A percentile compares a stretch with the other conserved stretches of the same genome.
These are phyloP conservation scores for Phaeophleospora eucalypticola DNA, from an alignment of 2,329 filamentous ascomycete genomes.

Conservation along the genomic window DNA sequence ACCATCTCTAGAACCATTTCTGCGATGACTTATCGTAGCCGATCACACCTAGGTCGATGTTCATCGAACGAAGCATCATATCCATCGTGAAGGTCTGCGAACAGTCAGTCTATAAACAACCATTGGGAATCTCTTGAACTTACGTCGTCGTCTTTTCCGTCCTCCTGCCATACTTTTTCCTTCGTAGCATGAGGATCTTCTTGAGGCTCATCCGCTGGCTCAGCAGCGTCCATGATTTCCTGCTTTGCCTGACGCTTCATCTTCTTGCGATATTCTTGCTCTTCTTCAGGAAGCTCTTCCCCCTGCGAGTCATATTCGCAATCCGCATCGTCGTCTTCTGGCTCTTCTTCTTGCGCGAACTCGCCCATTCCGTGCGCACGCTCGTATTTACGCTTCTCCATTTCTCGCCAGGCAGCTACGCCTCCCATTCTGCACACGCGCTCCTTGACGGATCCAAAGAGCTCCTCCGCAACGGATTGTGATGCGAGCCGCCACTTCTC, in stretches of 20 bases:
- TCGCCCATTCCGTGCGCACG: slow-evolving; percentile 27
- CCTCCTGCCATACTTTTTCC: slow-evolving; percentile 28
- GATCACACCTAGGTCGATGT: slow-evolving; percentile 60
- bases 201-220: slow-evolving; percentile 29
- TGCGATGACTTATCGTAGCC: slow-evolving; percentile 58
- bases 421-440: slow-evolving; percentile 61
- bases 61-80: slow-evolving; percentile 63
- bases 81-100: slow-evolving; percentile 62
- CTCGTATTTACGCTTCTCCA: slow-evolving; percentile 33
- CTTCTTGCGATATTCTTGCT: slow-evolving; percentile 44
- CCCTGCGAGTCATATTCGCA: slow-evolving; percentile 34
- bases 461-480: slow-evolving; percentile 62
- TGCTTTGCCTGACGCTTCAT: slow-evolving; percentile 49
- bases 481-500: slow-evolving; percentile 59
- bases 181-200: slow-evolving; percentile 39
- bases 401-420: slow-evolving; percentile 48
- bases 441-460: slow-evolving; percentile 59
- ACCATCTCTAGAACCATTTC: slow-evolving; percentile 53
- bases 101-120: slow-evolving; percentile 7
- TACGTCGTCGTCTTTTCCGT: slow-evolving; percentile 40
- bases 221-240: slow-evolving; percentile 38
- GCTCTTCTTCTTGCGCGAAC: slow-evolving; percentile 31
- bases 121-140: slow-evolving; percentile 24
- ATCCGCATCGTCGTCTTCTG: slow-evolving; percentile 33
- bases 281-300: slow-evolving; percentile 34